These are phyloP conservation scores for Drosera spatulata DNA, from an alignment of 179 eudicot genomes.

Conservation along the genomic window DNA sequence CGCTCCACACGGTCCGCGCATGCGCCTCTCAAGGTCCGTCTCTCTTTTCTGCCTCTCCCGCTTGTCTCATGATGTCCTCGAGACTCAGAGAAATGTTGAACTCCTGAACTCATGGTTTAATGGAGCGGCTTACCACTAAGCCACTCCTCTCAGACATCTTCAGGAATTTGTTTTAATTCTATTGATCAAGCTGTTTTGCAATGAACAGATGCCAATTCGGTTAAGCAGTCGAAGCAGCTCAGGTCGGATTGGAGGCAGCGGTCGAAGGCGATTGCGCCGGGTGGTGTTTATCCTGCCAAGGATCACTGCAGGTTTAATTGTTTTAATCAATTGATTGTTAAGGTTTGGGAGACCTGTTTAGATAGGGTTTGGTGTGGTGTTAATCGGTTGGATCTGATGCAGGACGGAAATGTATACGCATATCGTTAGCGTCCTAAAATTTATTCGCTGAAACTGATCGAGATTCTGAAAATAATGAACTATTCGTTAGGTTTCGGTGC, in stretches of 20 bases:
- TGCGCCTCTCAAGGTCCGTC: constrained; percentile 18
- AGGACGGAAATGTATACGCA: too few relatives aligned
- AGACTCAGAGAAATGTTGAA: too few relatives aligned
- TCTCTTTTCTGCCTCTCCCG: constrained; percentile 6
- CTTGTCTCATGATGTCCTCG: neutral
- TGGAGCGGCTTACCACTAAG: neutral
- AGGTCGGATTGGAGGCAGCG: constrained; percentile 78
- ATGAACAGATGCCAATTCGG: constrained; percentile 20
- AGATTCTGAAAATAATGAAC: too few relatives aligned
- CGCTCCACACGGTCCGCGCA: constrained; percentile 19
- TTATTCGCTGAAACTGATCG: too few relatives aligned
- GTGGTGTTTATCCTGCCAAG: constrained; percentile 87
- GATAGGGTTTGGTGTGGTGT: too few relatives aligned
- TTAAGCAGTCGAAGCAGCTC: constrained; percentile 24
- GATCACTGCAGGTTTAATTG: constrained; percentile 86
- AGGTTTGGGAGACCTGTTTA: too few relatives aligned
- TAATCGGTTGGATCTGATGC: too few relatives aligned
- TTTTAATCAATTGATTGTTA: neutral
- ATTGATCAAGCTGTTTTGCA: neutral
- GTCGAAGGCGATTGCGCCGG: constrained; percentile 76
- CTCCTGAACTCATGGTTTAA: too few relatives aligned
- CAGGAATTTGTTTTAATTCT: neutral
- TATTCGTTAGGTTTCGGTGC: too few relatives aligned
- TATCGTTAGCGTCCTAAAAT: too few relatives aligned
- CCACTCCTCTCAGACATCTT: neutral